Base-by-base conservation (phyloP, 2,329 filamentous ascomycete genomes). In the Xylaria arbuscula region DNA sequence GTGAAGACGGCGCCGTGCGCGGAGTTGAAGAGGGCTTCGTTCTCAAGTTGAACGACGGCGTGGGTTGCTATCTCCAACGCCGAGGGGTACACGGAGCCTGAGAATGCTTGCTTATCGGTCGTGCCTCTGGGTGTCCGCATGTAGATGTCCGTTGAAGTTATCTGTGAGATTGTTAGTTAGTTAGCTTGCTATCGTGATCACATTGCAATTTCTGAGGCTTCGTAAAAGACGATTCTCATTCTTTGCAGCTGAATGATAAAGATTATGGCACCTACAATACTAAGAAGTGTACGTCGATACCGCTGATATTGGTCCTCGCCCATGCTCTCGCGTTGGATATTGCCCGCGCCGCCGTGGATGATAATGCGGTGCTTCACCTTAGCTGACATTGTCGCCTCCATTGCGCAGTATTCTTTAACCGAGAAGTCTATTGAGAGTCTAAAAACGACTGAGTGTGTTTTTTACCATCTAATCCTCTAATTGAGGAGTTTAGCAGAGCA, bases 1-100 rank as follows among this genome's bases (percentile, higher is more conserved):
- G 93, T 97, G 80, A 97, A 97, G 22, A 97, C 93, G 59, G 93
- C 92, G 62, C 94, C 94, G 74, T 89, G 90, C 8, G 90, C 93
- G 66, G 90, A 89, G 81, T 97, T 97, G 86, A 96, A 97, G 4
- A 97, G 87, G 1, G 90, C 86, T 76, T 94, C 88, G 76, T 97
- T 85, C 81, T 97, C 94, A 17, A 97, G 87, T 32, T 90, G 85
- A 0, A 84, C 83, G 11, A 97, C 93, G 53, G 93, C 93, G 78
- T 90, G 87, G 1, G 91, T 90, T 1, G 93, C 93, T 0, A 89
- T 87, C 64, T 93, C 89, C 15, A 97, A 85, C 0, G 94, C 92
- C 0, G 85, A 85, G 9, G 87, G 86, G 72, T 80, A 69, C 70
- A 73, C 22, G 1, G 40, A 47, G 38, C 51, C 57, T n/a, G 51